Conservation (phyloP, 2,329 filamentous ascomycete species). For the Diplodia corticola region DNA sequence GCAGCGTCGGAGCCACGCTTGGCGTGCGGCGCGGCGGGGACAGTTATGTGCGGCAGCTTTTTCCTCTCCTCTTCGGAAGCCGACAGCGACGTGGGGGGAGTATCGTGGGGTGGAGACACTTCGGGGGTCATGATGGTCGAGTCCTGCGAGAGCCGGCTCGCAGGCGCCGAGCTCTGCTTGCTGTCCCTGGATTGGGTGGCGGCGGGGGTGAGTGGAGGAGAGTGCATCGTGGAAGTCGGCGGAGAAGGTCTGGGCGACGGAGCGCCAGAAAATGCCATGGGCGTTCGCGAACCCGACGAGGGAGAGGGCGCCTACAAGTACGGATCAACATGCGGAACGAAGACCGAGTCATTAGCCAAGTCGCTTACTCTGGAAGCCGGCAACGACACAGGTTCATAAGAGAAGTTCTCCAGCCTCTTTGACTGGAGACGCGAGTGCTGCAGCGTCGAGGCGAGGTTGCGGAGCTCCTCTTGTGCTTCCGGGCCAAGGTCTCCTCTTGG, state of each 20-base stretch:
- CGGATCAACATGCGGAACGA: constrained; percentile 22
- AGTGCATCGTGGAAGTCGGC: constrained; percentile 71
- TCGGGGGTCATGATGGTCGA: constrained; percentile 58
- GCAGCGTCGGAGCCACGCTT: constrained; percentile 17
- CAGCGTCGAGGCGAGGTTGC: constrained; percentile 69
- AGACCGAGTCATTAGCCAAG: constrained; percentile 8
- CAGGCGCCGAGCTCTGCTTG: constrained; percentile 32
- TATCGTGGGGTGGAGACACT: constrained; percentile 56
- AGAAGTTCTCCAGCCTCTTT: constrained; percentile 78
- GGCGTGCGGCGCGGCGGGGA: constrained; percentile 37
- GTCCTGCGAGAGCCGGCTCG: constrained; percentile 39
- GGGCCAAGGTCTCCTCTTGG: constrained; percentile 38
- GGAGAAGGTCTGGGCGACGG: constrained; percentile 69
- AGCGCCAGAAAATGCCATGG: constrained; percentile 44
- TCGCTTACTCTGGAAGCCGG: constrained; percentile 76
- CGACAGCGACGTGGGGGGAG: constrained; percentile 49
- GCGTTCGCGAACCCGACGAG: constrained; percentile 54
- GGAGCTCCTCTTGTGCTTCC: constrained; percentile 63
- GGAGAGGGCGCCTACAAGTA: constrained; percentile 52
- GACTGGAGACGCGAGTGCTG: constrained; percentile 78
- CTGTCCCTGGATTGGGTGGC: constrained; percentile 66
- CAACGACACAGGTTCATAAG: constrained; percentile 87
- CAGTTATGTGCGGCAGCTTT: constrained; percentile 34
- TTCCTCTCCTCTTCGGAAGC: constrained; percentile 22
- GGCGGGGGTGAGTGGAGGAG: constrained; percentile 84